Base-by-base conservation (phyloP, 2,329 filamentous ascomycete species). In the Monosporascus ibericus region DNA sequence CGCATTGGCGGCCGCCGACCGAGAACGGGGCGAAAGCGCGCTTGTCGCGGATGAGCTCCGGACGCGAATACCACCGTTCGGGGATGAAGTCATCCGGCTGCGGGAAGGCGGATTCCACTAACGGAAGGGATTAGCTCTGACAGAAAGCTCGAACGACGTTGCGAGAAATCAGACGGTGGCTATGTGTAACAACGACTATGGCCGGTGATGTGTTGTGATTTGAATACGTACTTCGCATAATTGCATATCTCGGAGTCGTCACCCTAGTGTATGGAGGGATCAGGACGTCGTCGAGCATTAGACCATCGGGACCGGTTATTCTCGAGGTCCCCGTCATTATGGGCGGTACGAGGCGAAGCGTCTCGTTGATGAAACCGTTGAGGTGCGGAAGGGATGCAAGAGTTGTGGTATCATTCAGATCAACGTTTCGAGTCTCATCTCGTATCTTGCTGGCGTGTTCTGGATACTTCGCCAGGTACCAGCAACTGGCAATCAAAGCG, bases 1-100 rank as follows among this genome's bases (percentile, higher is more conserved):
- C 49, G 47, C 60, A 62, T 25, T 53, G 50, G 11, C 58, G 51
- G 25, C 54, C 50, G 14, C 59, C 59, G 15, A 47, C 48, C 7
- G 54, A 57, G 52, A 61, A 61, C 3, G 59, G 59, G 11, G 51
- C 44, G 36, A 54, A 61, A 3, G 55, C 59, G 15, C 53, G 52
- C 51, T 55, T 57, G 47, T 62, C 55, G 11, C 30, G 44, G 47
- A 60, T 55, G 25, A 60, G 59, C 38, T 60, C 59, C 5, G 58
- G 59, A 5, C 49, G 53, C 24, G 55, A 58, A 50, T 57, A 56
- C 59, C 59, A 60, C 7, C 59, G 50, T 48, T 61, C 59, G 7
- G 59, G 59, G 46, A 61, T 55, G 34, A 61, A 61, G 2, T 58
- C n/a, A 34, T 57, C 48, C n/a, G 58, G 53, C n/a, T 51, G 34